These are phyloP conservation scores for Rutstroemia sp. DNA, from an alignment of 2,329 filamentous ascomycete species.

Conservation along the genomic window DNA sequence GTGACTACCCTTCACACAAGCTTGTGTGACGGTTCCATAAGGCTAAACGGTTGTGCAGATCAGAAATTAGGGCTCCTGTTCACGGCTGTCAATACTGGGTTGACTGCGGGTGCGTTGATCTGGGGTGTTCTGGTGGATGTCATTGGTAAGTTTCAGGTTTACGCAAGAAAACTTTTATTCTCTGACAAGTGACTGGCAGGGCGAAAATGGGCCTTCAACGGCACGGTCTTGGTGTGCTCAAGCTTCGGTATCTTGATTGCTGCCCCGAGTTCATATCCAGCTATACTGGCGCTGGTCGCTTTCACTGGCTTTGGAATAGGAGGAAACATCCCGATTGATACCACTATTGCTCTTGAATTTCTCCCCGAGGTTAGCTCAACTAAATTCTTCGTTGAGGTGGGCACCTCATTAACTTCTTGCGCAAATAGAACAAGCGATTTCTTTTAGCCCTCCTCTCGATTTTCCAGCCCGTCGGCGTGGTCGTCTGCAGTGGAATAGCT, in stretches of 20 bases:
- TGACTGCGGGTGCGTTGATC: conserved; percentile 19
- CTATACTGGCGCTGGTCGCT: conserved; percentile 16
- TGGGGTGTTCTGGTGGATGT: conserved; percentile 22
- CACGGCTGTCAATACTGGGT: conserved; percentile 16
- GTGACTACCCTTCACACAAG: conserved; percentile 4
- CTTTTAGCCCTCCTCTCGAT: conserved; percentile 21
- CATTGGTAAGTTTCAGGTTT: conserved; percentile 12
- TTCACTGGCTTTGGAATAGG: conserved; percentile 22
- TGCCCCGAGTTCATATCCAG: conserved; percentile 14
- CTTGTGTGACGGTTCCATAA: neutral
- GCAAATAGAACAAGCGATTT: conserved; percentile 19
- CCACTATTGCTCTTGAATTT: conserved; percentile 25
- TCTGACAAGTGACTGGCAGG: conserved; percentile 9
- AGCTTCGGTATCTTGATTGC: conserved; percentile 19
- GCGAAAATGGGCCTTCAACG: conserved; percentile 23
- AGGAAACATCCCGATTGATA: conserved; percentile 26
- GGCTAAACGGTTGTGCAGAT: conserved; percentile 5
- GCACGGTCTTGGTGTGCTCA: conserved; percentile 16
- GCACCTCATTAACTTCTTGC: neutral
- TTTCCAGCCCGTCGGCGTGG: conserved; percentile 24
- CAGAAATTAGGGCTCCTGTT: conserved; percentile 16
- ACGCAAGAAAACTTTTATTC: neutral
- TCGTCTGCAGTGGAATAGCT: conserved; percentile 19
- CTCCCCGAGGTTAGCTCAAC: conserved; percentile 16
- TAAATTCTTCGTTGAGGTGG: neutral